Base-by-base conservation (phyloP, 1,139 yeast species). In the Hansenula lynferdii region DNA sequence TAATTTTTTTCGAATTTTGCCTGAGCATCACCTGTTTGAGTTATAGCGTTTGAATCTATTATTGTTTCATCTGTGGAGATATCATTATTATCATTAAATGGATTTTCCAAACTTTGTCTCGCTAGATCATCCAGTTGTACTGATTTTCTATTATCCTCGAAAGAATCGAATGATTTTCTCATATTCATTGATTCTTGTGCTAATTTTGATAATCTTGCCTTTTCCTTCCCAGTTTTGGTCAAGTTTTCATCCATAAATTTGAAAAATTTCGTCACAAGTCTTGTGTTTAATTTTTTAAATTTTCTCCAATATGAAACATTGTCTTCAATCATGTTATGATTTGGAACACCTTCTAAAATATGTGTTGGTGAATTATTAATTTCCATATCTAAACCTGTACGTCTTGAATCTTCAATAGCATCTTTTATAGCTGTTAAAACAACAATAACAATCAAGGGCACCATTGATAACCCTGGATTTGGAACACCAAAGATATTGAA, bases 401-500 rank as follows among this genome's bases (percentile, higher is more conserved):
- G 77, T 53, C 94, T 75, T 42, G 87, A 90, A 63, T 92, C 98
- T 62, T 92, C 98, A 47, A 92, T 70, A 1, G 95, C 97, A 64
- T 92, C 98, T 59, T 90, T 90, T 45, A 85, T 65, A 14, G 95
- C 97, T 1, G 97, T 92, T 42, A 92, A 74, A 41, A 74, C 67
- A 29, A 92, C 95, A 67, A 92, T 90, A 38, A 87, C 96, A 61
- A 90, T 85, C 60, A 92, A 77, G 3, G 98, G 98, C 32, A 89
- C 97, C 2, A 96, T 90, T 7, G 94, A 84, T 49, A 92, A 65
- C 2, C 89, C 97, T 1, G 97, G 96, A 45, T 76, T 79, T 17
- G 85, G 77, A 26, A 90, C 97, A 50, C 98, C 98, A 60, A 92
- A 92, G 40, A 92, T 81, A 47, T 84, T 77, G 64, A 92, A 87